These are phyloP conservation scores for Mycena filopes DNA, from an alignment of 768 basidiomycete species.

Conservation along the genomic window DNA sequence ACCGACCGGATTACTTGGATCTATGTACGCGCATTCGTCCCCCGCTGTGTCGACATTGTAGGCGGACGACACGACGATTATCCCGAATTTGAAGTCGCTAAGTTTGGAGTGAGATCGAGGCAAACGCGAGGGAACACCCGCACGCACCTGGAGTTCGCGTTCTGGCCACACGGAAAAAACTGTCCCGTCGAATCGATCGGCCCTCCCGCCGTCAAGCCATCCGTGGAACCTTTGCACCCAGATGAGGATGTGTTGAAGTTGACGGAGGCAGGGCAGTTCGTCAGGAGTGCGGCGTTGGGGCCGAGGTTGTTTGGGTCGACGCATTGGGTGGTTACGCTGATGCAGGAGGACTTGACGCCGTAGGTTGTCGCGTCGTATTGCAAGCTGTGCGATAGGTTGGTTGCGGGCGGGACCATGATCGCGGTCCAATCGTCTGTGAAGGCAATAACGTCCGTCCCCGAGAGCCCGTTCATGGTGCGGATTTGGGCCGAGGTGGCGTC, in stretches of 20 bases:
- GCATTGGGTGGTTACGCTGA: slow-evolving; percentile 5
- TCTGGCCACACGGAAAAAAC: background rate
- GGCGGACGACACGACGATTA: background rate
- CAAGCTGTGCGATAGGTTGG: background rate
- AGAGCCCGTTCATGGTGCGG: slow-evolving; percentile 13
- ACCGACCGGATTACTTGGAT: too few species aligned
- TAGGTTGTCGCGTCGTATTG: background rate
- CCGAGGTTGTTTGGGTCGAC: background rate
- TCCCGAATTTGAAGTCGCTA: slow-evolving; percentile 4
- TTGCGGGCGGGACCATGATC: slow-evolving; percentile 17
- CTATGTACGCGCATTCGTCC: background rate
- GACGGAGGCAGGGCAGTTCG: background rate
- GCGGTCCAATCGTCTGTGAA: slow-evolving; percentile 22
- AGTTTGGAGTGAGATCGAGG: background rate
- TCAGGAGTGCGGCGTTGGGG: background rate
- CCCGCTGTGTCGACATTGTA: background rate
- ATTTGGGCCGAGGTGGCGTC: background rate
- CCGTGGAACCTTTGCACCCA: background rate
- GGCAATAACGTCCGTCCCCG: background rate
- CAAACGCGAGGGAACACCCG: background rate
- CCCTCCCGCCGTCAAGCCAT: background rate
- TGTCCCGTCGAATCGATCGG: background rate
- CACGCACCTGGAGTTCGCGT: background rate
- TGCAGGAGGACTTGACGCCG: slow-evolving; percentile 9
- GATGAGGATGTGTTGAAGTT: background rate